phyloP scores from a whole-genome alignment of 352 stramenopile species.

The Phytophthora capsici region DNA sequence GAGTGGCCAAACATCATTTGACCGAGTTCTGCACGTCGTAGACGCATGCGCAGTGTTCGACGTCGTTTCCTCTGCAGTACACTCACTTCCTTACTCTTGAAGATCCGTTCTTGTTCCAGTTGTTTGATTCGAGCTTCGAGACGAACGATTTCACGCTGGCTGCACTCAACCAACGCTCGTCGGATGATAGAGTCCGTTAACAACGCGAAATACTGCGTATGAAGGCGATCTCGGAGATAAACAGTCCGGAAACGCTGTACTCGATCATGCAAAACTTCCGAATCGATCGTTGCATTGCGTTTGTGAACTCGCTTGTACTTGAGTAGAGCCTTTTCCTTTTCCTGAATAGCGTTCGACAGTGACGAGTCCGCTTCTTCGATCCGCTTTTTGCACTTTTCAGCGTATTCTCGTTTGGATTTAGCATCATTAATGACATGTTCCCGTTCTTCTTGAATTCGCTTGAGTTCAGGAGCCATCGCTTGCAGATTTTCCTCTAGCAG shows the following conservation, averaged over 20 bases:
- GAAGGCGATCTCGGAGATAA: slow-evolving; percentile 66
- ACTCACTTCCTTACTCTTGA: slow-evolving; percentile 62
- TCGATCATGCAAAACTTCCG: slow-evolving; percentile 65
- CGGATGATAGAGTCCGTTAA: slow-evolving; percentile 65
- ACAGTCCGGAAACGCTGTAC: slow-evolving; percentile 67
- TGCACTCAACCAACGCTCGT: slow-evolving; percentile 51
- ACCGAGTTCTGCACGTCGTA: slow-evolving; percentile 56
- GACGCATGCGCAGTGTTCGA: slow-evolving; percentile 48
- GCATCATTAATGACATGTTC: slow-evolving; percentile 65
- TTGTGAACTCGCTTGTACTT: slow-evolving; percentile 57
- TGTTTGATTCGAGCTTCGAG: slow-evolving; percentile 42
- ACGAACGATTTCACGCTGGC: slow-evolving; percentile 47
- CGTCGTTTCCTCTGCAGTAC: slow-evolving; percentile 57
- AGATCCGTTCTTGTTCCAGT: slow-evolving; percentile 46
- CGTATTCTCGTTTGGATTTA: slow-evolving; percentile 50
- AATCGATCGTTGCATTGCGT: slow-evolving; percentile 70
- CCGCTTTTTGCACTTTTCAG: slow-evolving; percentile 48
- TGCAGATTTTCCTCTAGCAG: slow-evolving; percentile 41
- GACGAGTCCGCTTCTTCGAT: slow-evolving; percentile 40
- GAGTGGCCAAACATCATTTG: slow-evolving; percentile 59
- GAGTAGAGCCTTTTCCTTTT: slow-evolving; percentile 42
- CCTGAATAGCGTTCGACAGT: slow-evolving; percentile 42
- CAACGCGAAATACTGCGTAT: slow-evolving; percentile 61
- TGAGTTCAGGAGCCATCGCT: slow-evolving; percentile 48
- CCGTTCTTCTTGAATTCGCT: slow-evolving; percentile 53